Evolutionary conservation across 139 green algal species (phyloP).

Genomic region (Monoraphidium neglectum): DNA sequence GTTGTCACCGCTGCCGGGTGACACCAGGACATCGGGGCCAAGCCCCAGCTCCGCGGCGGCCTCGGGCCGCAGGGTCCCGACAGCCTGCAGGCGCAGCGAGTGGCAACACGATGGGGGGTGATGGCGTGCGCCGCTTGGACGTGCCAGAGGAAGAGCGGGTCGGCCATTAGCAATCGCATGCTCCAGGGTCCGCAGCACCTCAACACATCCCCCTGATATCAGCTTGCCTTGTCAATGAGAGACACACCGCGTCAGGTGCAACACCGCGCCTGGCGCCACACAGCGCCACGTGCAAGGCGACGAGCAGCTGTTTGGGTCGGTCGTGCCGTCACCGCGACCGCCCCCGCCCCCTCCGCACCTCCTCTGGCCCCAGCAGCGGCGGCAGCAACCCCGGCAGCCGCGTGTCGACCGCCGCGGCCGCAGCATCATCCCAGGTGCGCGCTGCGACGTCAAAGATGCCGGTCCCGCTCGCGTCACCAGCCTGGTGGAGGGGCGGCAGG

Average conservation of each 20-base stretch:
- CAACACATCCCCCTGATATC: no score
- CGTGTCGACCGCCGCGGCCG: slow-evolving; percentile 51
- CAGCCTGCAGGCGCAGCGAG: slow-evolving; percentile 51
- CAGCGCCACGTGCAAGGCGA: no score
- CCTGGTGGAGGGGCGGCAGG: no score
- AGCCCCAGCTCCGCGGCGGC: slow-evolving; percentile 64
- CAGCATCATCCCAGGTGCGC: slow-evolving; percentile 46
- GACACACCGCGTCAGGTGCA: neutral
- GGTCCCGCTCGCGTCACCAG: slow-evolving; percentile 80
- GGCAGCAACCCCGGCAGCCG: slow-evolving; percentile 54
- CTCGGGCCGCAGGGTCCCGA: slow-evolving; percentile 58
- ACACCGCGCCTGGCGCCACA: no score
- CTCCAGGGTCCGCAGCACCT: no score
- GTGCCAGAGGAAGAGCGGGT: no score
- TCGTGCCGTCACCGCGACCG: no score
- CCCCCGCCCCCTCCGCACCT: slow-evolving; percentile 45
- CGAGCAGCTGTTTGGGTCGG: no score
- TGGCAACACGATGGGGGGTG: slow-evolving; percentile 1
- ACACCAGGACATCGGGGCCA: slow-evolving; percentile 49
- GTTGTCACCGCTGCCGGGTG: slow-evolving; percentile 85
- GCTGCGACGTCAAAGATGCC: slow-evolving; percentile 62
- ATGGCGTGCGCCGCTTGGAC: neutral
- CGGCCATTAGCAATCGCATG: no score
- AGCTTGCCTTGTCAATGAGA: no score
- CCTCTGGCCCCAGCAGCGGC: slow-evolving; percentile 52